phyloP scores from a whole-genome alignment of 805 yeast species.

The Priceomyces castillae region DNA sequence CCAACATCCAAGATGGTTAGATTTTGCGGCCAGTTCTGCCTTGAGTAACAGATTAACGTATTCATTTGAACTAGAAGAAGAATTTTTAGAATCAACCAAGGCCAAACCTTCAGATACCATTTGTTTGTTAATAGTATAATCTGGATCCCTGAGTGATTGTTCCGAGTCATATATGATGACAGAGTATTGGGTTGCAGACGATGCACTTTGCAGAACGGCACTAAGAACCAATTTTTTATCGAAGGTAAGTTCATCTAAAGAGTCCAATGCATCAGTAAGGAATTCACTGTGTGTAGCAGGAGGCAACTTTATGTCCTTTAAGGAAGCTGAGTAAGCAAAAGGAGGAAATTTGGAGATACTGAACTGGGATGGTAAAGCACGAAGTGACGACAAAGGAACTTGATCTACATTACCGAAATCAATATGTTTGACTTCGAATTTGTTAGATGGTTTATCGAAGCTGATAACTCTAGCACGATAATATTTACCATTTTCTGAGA shows the following conservation, averaged over 20 bases:
- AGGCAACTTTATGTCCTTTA: conserved; percentile 56
- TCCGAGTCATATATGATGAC: conserved; percentile 57
- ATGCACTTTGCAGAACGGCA: conserved; percentile 40
- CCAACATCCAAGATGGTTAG: conserved; percentile 63
- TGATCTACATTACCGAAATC: conserved; percentile 59
- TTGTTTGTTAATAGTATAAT: conserved; percentile 58
- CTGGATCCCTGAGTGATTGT: conserved; percentile 50
- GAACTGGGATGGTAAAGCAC: conserved; percentile 54
- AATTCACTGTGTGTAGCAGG: conserved; percentile 56
- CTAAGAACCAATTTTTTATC: conserved; percentile 56
- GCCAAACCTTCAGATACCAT: conserved; percentile 61
- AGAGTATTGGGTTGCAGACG: conserved; percentile 45
- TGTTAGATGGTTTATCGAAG: conserved; percentile 42
- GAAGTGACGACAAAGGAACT: conserved; percentile 43
- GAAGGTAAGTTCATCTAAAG: conserved; percentile 50
- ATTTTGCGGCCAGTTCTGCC: conserved; percentile 50
- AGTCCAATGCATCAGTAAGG: conserved; percentile 50
- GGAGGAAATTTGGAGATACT: conserved; percentile 38
- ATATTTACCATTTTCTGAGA: conserved; percentile 50
- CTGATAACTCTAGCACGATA: conserved; percentile 56
- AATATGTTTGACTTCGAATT: conserved; percentile 52
- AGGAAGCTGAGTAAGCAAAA: conserved; percentile 54
- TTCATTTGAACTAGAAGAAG: conserved; percentile 31
- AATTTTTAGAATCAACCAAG: conserved; percentile 41
- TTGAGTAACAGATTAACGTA: conserved; percentile 33